Evolutionary conservation across 2,329 filamentous ascomycete genomes (phyloP).

Genomic region (Neocucurbitaria cava): DNA sequence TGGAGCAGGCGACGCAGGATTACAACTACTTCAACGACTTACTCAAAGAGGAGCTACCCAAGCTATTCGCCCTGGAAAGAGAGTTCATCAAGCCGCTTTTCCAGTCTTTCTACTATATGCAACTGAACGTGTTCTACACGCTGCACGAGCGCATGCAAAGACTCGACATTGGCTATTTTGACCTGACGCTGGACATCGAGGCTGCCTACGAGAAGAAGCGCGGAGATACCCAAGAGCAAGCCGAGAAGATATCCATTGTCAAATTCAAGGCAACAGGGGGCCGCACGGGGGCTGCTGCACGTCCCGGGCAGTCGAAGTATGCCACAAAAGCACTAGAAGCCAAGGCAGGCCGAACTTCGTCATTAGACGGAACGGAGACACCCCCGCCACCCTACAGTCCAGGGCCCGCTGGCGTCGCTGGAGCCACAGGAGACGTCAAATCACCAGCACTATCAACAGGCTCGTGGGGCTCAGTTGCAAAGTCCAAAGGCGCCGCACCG

Average conservation of each 20-base stretch:
- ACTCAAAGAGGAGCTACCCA: conserved; percentile 92
- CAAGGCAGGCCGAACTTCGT: conserved; percentile 39
- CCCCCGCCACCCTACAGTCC: conserved; percentile 52
- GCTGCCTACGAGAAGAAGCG: conserved; percentile 90
- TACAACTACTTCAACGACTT: conserved; percentile 98
- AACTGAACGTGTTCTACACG: conserved; percentile 98
- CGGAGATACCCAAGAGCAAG: conserved; percentile 82
- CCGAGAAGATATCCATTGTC: conserved; percentile 84
- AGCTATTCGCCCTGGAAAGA: conserved; percentile 85
- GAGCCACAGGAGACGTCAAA: conserved; percentile 23
- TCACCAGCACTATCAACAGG: conserved; percentile 42
- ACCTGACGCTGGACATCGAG: conserved; percentile 87
- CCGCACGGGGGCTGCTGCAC: conserved; percentile 42
- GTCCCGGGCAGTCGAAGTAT: conserved; percentile 46
- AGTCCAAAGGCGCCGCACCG: conserved; percentile 57
- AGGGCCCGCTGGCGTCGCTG: conserved; percentile 25
- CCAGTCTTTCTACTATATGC: conserved; percentile 99
- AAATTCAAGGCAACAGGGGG: conserved; percentile 90
- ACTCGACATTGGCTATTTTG: conserved; percentile 97
- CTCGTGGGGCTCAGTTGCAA: conserved; percentile 54
- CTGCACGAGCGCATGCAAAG: conserved; percentile 97
- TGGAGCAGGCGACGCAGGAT: conserved; percentile 91
- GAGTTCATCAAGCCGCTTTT: conserved; percentile 97
- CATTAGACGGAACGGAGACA: conserved; percentile 42
- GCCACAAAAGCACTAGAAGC: conserved; percentile 49